Percentiles rank a stretch among this genome's conserved stretches.
These are phyloP conservation scores for Pelargonium cotyledonis DNA, from an alignment of 441 rosid genomes.

Conservation along the genomic window DNA sequence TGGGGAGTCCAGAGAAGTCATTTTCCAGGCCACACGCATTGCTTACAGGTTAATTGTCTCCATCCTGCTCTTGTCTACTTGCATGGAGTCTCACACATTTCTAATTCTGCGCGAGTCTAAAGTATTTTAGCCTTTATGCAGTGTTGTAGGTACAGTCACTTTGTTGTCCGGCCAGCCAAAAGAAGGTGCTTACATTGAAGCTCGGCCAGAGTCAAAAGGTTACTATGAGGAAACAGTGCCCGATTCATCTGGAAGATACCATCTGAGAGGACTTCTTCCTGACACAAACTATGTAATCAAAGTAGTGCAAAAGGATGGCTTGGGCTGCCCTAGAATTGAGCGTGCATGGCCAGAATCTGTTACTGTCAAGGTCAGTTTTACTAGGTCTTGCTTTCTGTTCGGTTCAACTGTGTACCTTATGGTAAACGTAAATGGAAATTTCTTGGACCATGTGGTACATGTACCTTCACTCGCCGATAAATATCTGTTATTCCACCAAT, in stretches of 20 bases:
- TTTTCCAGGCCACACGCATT: conserved; percentile 81
- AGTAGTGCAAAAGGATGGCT: conserved; percentile 54
- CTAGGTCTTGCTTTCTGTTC: conserved; percentile 2
- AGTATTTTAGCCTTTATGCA: conserved; percentile 28
- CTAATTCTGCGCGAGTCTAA: conserved; percentile 9
- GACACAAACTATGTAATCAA: conserved; percentile 60
- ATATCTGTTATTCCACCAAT: too few species aligned
- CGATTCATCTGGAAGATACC: conserved; percentile 73
- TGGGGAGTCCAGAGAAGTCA: conserved; percentile 67
- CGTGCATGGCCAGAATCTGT: conserved; percentile 83
- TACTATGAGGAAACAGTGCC: conserved; percentile 83
- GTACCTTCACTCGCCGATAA: too few species aligned
- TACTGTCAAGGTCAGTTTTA: conserved; percentile 48
- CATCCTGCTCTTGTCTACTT: conserved; percentile 8
- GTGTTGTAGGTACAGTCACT: conserved; percentile 66
- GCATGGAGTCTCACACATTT: background rate
- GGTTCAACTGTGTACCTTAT: background rate
- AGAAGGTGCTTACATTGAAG: conserved; percentile 83
- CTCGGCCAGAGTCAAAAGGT: conserved; percentile 83
- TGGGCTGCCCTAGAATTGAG: conserved; percentile 54
- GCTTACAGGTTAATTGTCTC: conserved; percentile 66
- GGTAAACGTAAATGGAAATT: too few species aligned
- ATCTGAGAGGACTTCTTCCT: conserved; percentile 84
- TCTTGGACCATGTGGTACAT: too few species aligned
- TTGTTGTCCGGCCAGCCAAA: conserved; percentile 81